Evolutionary conservation across 345 rosid species (phyloP).

Genomic region (Arabidopsis arenosa): DNA sequence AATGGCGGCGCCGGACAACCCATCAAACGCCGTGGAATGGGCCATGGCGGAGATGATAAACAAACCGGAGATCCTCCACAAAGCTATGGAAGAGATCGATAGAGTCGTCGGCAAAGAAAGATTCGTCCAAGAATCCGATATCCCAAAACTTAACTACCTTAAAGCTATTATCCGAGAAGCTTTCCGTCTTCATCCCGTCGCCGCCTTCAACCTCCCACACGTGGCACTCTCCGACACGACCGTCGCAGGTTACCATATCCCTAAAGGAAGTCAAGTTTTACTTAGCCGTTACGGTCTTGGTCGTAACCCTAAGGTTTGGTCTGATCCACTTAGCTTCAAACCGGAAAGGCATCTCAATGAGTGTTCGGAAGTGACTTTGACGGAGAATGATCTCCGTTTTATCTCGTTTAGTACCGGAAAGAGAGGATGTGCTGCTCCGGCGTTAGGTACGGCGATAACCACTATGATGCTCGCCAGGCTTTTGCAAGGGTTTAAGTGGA

Average conservation of each 20-base stretch:
- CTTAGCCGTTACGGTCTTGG: slow-evolving; percentile 55
- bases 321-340: slow-evolving; percentile 44
- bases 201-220: slow-evolving; percentile 54
- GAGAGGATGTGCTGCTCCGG: slow-evolving; percentile 50
- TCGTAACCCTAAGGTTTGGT: slow-evolving; percentile 51
- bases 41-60: slow-evolving; percentile 57
- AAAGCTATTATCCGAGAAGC: slow-evolving; percentile 52
- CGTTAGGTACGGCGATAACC: slow-evolving; percentile 54
- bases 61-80: slow-evolving; percentile 48
- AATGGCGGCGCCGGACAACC: slow-evolving; percentile 53
- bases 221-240: slow-evolving; percentile 48
- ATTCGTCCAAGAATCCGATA: slow-evolving; percentile 57
- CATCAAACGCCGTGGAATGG: slow-evolving; percentile 61
- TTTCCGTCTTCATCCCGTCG: slow-evolving; percentile 55
- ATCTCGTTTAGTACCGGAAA: slow-evolving; percentile 60
- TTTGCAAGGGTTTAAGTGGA: slow-evolving; percentile 56
- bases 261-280: slow-evolving; percentile 54
- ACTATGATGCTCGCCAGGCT: slow-evolving; percentile 56
- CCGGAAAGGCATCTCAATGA: slow-evolving; percentile 47
- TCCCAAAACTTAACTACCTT: slow-evolving; percentile 50
- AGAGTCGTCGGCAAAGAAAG: slow-evolving; percentile 52
- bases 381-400: slow-evolving; percentile 53
- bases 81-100: slow-evolving; percentile 55
- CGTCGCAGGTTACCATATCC: slow-evolving; percentile 50
- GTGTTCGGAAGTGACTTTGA: slow-evolving; percentile 36